Evolutionary conservation across 1,284 basidiomycete genomes (phyloP), one percentile per base, ranked within the genome.

Genomic region (Trichosporon ovoides): DNA sequence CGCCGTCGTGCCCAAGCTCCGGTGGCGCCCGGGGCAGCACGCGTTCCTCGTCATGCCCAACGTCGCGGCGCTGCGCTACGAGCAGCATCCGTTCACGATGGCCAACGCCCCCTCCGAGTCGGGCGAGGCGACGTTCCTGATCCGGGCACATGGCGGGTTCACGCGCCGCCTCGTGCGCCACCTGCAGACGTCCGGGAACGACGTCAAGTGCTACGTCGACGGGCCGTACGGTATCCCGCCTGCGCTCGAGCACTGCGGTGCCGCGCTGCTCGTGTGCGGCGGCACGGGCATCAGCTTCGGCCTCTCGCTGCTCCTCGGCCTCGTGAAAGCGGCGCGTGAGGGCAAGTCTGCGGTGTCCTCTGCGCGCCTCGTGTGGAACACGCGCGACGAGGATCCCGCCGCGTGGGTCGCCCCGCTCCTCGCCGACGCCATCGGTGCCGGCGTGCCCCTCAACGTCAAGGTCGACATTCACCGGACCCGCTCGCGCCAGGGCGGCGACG

Each of bases 61-160:
- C 3, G 60, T 74, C 46, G 69, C 72, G 9, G 48, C 58, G 3
- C 57, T 72, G 2, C 71, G 70, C 7, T 72, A 71, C 67, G 74
- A 76, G 58, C 66, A 69, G n/a, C 74, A 76, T 53, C 73, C 74
- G 3, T 74, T 74, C 28, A 74, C 73, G 6, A 68, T 69, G 14
- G 59, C 67, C 10, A 70, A 71, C 13, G 61, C 70, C 0, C 66
- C 67, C 0, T 38, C 24, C 24, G 24, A 35, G 14, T 24, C 20
- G 13, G 40, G 52, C 38, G 34, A 48, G 22, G 61, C 51, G 13
- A 34, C 51, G 7, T 60, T 63, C 51, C 16, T 63, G 36, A 38
- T 60, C 34, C 61, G 61, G 3, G 61, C 56, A 4, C 57, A 57
- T 40, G 63, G 68, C 33, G 73, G 73, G 0, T 71, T 71, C 59